Evolutionary conservation across 2,329 filamentous ascomycete genomes (phyloP), one percentile per base, ranked within the genome.

Genomic region (Trichoderma brevicompactum): DNA sequence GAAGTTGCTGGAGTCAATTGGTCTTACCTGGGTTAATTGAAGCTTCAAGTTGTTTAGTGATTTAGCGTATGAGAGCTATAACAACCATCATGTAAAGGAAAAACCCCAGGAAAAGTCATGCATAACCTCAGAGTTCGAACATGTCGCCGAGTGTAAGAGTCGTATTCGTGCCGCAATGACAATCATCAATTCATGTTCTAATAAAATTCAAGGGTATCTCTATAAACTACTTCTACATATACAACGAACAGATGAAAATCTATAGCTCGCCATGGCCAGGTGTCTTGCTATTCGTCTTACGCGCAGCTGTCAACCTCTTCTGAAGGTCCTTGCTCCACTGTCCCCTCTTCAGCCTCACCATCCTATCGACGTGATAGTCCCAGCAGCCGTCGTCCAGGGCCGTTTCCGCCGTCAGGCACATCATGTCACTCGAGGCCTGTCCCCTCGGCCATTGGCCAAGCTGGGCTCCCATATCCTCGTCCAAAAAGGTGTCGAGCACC

Each of bases 401-500:
- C 17, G 68, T 66, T 13, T 72, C 75, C 2, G 69, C 72, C 15
- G 69, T 68, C 46, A 70, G 73, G 52, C 81, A 85, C 54, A 74
- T 69, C 64, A 70, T 70, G 19, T 79, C 77, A 28, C 73, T 73
- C 44, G 73, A 70, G 55, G 75, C 75, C 5, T 71, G 68, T 19
- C 69, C 70, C 23, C 68, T 78, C 0, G 86, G 86, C 86, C 86
- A 89, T 67, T 85, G 76, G 0, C 85, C 85, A 17, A 82, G 68
- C 28, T 79, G 77, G 2, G 87, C 87, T 46, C 87, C 87, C 81
- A 89, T 87, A 65, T 84, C 81, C 67, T 83, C 82, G 71, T 91
- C 88, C n/a, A 91, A 77, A 72, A 90, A 91, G 66, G 82, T 87
- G 71, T 91, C 88, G 40, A 85, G 79, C 34, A 89, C 80, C 64